These are phyloP conservation scores for Sugiyamaella xylanicola DNA, from an alignment of 1,139 yeast genomes.

Conservation along the genomic window DNA sequence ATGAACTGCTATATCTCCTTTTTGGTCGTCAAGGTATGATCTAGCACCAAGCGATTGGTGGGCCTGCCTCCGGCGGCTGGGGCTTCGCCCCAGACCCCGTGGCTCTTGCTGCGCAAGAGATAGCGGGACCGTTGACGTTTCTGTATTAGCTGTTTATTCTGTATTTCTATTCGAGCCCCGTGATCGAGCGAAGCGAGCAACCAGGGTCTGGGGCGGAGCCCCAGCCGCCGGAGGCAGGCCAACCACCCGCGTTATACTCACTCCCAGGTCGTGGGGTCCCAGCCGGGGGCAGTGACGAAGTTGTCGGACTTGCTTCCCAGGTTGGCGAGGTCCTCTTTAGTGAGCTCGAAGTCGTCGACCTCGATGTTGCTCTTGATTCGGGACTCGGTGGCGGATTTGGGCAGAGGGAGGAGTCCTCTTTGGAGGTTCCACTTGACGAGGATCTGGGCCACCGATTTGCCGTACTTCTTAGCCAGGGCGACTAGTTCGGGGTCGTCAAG, in stretches of 20 bases:
- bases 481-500: slow-evolving; percentile 27
- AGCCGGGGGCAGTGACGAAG: slow-evolving; percentile 17
- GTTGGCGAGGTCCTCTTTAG: slow-evolving; percentile 24
- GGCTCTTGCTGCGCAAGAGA: no score
- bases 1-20: no score
- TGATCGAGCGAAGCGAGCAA: background rate
- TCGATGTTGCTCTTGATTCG: slow-evolving; percentile 52
- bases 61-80: no score
- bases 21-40: no score
- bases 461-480: slow-evolving; percentile 39
- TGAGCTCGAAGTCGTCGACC: slow-evolving; percentile 49
- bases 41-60: no score
- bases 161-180: no score
- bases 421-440: slow-evolving; percentile 48
- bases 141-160: no score
- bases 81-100: no score
- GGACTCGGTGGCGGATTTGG: slow-evolving; percentile 71
- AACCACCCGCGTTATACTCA: background rate
- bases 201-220: background rate
- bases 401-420: slow-evolving; percentile 47
- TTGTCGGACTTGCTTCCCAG: slow-evolving; percentile 18
- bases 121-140: no score
- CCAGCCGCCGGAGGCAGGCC: background rate
- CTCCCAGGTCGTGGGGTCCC: slow-evolving; percentile 21
- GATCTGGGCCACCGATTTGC: slow-evolving; percentile 49